phyloP scores from a whole-genome alignment of 257 asterid species.

The Datura wrightii region DNA sequence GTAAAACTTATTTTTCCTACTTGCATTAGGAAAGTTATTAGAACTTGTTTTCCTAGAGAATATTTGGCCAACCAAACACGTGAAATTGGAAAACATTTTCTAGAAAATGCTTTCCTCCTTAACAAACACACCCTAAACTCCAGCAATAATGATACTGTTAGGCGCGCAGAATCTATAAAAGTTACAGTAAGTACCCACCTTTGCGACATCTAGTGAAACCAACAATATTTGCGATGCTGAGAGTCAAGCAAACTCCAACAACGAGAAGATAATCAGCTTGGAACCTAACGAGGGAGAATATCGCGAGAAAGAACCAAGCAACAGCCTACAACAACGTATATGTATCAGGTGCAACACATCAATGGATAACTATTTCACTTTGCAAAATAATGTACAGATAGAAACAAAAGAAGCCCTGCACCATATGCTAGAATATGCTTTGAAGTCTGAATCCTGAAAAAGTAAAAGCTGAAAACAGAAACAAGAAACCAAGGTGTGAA shows the following conservation, averaged over 20 bases:
- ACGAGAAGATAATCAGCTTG: slow-evolving; percentile 97
- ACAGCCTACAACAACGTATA: slow-evolving; percentile 61
- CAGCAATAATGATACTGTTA: not conserved
- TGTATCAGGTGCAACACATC: slow-evolving; percentile 25
- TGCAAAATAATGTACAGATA: not conserved
- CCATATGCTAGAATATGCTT: not conserved
- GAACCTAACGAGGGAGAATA: slow-evolving; percentile 85
- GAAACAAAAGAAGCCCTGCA: not conserved
- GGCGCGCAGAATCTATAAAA: not conserved
- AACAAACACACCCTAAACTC: too few relatives aligned
- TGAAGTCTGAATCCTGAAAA: slow-evolving; percentile 4
- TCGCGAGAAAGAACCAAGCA: slow-evolving; percentile 77
- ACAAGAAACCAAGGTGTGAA: slow-evolving; percentile 10
- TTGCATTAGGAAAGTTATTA: too few relatives aligned
- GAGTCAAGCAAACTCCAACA: slow-evolving; percentile 97
- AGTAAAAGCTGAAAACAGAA: not conserved
- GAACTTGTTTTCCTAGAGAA: too few relatives aligned
- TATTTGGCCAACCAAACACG: too few relatives aligned
- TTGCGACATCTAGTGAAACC: slow-evolving; percentile 97
- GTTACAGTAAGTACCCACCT: slow-evolving; percentile 54
- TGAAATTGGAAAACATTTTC: too few relatives aligned
- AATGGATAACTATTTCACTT: not conserved
- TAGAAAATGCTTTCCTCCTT: too few relatives aligned
- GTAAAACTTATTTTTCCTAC: too few relatives aligned
- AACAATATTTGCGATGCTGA: slow-evolving; percentile 90